Evolutionary conservation across 1,284 basidiomycete genomes (phyloP).

Genomic region (Cryptococcus sp.): DNA sequence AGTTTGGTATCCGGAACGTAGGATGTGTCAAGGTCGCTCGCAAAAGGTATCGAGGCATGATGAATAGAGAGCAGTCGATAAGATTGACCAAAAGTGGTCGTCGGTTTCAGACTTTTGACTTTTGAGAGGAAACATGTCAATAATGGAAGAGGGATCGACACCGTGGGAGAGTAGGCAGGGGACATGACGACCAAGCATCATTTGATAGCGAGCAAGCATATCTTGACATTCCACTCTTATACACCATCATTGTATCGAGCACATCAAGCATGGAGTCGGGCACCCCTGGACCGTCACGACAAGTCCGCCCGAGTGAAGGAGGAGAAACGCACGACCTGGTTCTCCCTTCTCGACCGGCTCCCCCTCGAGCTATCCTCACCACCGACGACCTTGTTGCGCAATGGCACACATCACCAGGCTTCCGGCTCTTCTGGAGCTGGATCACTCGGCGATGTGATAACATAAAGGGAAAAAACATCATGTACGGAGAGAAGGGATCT

Average conservation of each 20-base stretch:
- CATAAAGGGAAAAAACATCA: slow-evolving; percentile 56
- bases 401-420: slow-evolving; percentile 67
- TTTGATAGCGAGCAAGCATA: not conserved
- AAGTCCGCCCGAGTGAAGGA: too few relatives aligned
- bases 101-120: not conserved
- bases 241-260: too few relatives aligned
- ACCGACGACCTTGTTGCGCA: slow-evolving; percentile 61
- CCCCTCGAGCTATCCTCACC: slow-evolving; percentile 23
- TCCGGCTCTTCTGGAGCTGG: slow-evolving; percentile 65
- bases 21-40: slow-evolving; percentile 72
- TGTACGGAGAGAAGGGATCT: slow-evolving; percentile 15
- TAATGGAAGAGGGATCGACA: not conserved
- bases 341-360: not conserved
- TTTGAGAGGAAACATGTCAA: slow-evolving; percentile 6
- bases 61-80: not conserved
- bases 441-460: slow-evolving; percentile 65
- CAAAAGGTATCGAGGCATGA: slow-evolving; percentile 57
- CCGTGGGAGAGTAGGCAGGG: slow-evolving; percentile 6
- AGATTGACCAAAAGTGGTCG: not conserved
- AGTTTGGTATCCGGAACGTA: slow-evolving; percentile 74
- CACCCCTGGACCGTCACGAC: too few relatives aligned
- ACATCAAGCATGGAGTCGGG: too few relatives aligned
- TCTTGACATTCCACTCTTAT: too few relatives aligned
- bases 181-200: not conserved
- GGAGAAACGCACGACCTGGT: too few relatives aligned